phyloP scores from a whole-genome alignment of 768 basidiomycete genomes.

The Mrakia blollopis region DNA sequence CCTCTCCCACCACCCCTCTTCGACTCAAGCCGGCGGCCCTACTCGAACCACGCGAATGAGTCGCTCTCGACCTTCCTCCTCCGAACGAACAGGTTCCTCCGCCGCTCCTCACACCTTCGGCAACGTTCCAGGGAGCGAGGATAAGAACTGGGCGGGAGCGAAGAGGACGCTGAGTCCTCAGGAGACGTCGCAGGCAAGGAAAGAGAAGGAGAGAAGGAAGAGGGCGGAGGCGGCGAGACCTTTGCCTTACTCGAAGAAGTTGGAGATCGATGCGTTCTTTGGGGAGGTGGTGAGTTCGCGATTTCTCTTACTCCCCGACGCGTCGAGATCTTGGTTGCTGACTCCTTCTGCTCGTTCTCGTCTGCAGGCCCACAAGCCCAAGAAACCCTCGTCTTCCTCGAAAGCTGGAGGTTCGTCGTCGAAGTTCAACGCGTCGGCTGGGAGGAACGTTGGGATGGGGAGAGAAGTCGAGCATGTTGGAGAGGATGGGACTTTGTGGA shows the following conservation, averaged over 20 bases:
- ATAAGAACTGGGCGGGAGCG: background rate
- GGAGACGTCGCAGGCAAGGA: constrained; percentile 12
- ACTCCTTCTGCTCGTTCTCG: no score
- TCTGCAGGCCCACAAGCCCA: background rate
- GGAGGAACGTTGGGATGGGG: constrained; percentile 20
- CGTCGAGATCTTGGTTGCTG: background rate
- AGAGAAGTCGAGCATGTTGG: constrained; percentile 4
- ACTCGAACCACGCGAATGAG: background rate
- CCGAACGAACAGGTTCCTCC: no score
- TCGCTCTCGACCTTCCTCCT: background rate
- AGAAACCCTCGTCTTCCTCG: constrained; percentile 7
- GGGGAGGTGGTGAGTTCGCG: constrained; percentile 19
- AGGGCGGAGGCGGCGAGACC: constrained; percentile 21
- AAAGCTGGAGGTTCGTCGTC: background rate
- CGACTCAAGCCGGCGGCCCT: no score
- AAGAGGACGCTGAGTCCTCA: background rate
- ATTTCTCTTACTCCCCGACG: background rate
- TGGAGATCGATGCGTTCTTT: constrained; percentile 33
- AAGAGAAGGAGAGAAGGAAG: constrained; percentile 18
- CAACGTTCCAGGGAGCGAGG: background rate
- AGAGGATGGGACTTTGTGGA: constrained; percentile 30
- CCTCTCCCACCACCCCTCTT: background rate
- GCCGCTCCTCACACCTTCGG: constrained; percentile 7
- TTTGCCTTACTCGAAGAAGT: constrained; percentile 29
- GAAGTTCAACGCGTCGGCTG: constrained; percentile 4